Conservation (phyloP, 805 yeast genomes). For the Starmerella geochares region DNA sequence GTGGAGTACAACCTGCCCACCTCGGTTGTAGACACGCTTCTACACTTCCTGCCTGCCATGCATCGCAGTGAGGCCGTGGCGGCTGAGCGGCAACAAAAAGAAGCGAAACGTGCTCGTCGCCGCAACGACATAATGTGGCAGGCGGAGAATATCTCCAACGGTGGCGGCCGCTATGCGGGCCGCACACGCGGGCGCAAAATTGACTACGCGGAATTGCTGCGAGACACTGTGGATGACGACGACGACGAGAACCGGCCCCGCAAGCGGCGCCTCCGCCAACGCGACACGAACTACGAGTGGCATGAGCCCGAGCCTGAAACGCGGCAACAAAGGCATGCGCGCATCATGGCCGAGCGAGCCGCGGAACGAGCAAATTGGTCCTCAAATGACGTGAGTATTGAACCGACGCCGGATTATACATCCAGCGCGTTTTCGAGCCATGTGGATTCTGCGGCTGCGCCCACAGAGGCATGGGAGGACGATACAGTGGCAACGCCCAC, state of each 20-base stretch:
- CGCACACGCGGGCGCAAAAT: slow-evolving; percentile 19
- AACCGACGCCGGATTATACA: neutral
- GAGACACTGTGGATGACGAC: slow-evolving; percentile 12
- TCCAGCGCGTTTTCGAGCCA: neutral
- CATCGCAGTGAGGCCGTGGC: slow-evolving; percentile 16
- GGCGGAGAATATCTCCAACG: slow-evolving; percentile 22
- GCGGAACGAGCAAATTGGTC: slow-evolving; percentile 12
- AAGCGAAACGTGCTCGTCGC: slow-evolving; percentile 21
- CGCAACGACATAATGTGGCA: slow-evolving; percentile 21
- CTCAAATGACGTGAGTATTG: neutral
- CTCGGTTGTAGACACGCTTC: slow-evolving; percentile 22
- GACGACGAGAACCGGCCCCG: slow-evolving; percentile 6
- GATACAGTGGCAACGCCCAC: too few species aligned
- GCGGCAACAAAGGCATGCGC: slow-evolving; percentile 23
- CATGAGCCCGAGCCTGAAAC: slow-evolving; percentile 22
- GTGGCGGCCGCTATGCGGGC: slow-evolving; percentile 26
- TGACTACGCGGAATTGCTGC: slow-evolving; percentile 16
- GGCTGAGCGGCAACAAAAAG: slow-evolving; percentile 21
- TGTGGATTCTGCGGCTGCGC: neutral
- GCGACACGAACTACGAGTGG: slow-evolving; percentile 19
- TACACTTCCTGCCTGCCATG: slow-evolving; percentile 20
- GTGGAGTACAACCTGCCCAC: slow-evolving; percentile 17
- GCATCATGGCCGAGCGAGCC: slow-evolving; percentile 20
- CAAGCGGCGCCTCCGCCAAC: slow-evolving; percentile 14
- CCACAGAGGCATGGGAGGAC: neutral